A percentile compares a stretch with the other conserved stretches of the same genome.
Conservation (phyloP, 1,139 yeast species). For the Hemisphaericaspora xylofermentans region DNA sequence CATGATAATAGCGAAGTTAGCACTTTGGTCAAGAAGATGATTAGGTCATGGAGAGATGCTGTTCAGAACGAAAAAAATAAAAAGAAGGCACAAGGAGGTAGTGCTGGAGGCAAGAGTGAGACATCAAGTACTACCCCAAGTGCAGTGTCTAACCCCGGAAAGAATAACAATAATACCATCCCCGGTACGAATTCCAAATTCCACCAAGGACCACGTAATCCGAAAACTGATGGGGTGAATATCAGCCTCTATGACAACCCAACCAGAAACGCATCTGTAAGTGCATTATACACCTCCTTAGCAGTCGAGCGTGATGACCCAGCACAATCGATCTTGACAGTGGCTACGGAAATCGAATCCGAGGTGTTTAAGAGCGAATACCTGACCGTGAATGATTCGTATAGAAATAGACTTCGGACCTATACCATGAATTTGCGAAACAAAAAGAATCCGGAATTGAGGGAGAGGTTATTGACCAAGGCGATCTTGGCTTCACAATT, state of each 20-base stretch:
- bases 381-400: constrained; percentile 54
- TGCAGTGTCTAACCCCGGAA: constrained; percentile 5
- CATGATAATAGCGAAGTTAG: constrained; percentile 67
- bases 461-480: constrained; percentile 65
- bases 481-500: constrained; percentile 64
- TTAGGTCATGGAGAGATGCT: constrained; percentile 86
- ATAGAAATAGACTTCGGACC: constrained; percentile 79
- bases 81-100: constrained; percentile 20
- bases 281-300: constrained; percentile 83
- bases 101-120: not conserved
- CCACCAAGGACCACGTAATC: constrained; percentile 60
- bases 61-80: constrained; percentile 73
- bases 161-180: not conserved
- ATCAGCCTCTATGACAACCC: constrained; percentile 68
- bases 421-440: constrained; percentile 84
- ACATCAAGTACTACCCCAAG: constrained; percentile 7
- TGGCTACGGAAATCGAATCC: constrained; percentile 71
- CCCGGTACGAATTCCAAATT: constrained; percentile 22
- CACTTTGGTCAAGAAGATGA: constrained; percentile 74
- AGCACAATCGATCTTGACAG: constrained; percentile 52
- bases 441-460: constrained; percentile 81
- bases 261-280: constrained; percentile 81
- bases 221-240: constrained; percentile 77
- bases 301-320: constrained; percentile 71
- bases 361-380: constrained; percentile 65